These are phyloP conservation scores for Blakeslea trispora DNA, from an alignment of 371 early-diverging fungal species.

Conservation along the genomic window DNA sequence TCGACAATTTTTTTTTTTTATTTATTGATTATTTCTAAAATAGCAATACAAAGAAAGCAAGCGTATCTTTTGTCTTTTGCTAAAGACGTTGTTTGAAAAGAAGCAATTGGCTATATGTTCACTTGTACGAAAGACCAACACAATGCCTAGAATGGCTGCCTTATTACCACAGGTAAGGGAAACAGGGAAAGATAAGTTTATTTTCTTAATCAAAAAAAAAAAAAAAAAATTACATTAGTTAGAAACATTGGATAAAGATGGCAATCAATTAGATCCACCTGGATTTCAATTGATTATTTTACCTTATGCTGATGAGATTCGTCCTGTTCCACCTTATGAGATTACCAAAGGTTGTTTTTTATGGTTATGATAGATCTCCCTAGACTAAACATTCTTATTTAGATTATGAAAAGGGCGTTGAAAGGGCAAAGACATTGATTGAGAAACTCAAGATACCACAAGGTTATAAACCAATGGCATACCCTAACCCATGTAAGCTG, in stretches of 20 bases:
- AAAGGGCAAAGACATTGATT: conserved; percentile 16
- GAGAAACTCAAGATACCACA: conserved; percentile 47
- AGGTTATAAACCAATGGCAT: conserved; percentile 46
- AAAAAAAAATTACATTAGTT: conserved; percentile 9
- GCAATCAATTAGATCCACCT: conserved; percentile 49
- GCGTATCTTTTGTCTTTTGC: conserved; percentile 3
- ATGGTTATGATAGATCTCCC: too few species aligned
- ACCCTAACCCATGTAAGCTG: conserved; percentile 66
- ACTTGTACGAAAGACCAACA: conserved; percentile 13
- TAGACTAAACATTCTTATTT: too few species aligned
- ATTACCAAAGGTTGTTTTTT: conserved; percentile 15
- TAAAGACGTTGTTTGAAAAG: conserved; percentile 8
- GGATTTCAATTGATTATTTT: conserved; percentile 66
- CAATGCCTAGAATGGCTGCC: conserved; percentile 11
- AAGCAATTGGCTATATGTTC: conserved; percentile 19
- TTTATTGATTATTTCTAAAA: not conserved
- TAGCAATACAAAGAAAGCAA: conserved; percentile 20
- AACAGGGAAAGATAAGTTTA: not conserved
- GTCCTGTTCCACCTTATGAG: conserved; percentile 40
- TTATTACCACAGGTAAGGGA: conserved; percentile 20
- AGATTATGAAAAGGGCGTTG: not conserved
- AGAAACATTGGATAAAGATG: conserved; percentile 35
- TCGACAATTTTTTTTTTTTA: not conserved
- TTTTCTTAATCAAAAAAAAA: too few species aligned
- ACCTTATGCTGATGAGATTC: conserved; percentile 74